These are phyloP conservation scores for Hyaloraphidium curvatum DNA, from an alignment of 192 early-diverging fungal genomes.

Conservation along the genomic window DNA sequence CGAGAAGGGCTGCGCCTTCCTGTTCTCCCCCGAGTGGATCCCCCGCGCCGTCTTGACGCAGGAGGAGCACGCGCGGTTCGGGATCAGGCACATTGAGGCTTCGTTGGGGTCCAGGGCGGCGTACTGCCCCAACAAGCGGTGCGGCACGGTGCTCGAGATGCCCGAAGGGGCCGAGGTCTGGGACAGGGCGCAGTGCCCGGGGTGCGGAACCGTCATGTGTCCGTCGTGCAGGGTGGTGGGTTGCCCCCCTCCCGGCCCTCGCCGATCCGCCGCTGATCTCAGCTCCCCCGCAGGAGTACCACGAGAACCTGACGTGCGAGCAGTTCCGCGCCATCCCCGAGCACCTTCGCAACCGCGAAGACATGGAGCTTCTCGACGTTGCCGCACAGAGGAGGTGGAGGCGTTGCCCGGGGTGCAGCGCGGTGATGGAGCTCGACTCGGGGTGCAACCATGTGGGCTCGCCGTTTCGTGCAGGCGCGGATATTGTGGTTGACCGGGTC, in stretches of 20 bases:
- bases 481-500: neutral
- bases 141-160: neutral
- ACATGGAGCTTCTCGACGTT: neutral
- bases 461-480: neutral
- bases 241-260: neutral
- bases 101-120: neutral
- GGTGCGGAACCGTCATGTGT: neutral
- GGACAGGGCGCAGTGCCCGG: neutral
- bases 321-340: neutral
- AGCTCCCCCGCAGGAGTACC: neutral
- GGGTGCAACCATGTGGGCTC: constrained; percentile 3
- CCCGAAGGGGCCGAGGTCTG: neutral
- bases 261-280: neutral
- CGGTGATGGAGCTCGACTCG: neutral
- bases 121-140: neutral
- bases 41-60: neutral
- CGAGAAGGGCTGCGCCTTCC: neutral
- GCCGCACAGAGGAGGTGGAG: neutral
- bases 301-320: constrained; percentile 1
- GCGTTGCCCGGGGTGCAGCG: constrained; percentile 4
- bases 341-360: neutral
- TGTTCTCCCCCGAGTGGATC: neutral
- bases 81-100: neutral
- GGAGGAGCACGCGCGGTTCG: neutral
- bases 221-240: neutral